Evolutionary conservation across 495 filamentous ascomycete genomes (phyloP).

Genomic region (Daldinia decipiens): DNA sequence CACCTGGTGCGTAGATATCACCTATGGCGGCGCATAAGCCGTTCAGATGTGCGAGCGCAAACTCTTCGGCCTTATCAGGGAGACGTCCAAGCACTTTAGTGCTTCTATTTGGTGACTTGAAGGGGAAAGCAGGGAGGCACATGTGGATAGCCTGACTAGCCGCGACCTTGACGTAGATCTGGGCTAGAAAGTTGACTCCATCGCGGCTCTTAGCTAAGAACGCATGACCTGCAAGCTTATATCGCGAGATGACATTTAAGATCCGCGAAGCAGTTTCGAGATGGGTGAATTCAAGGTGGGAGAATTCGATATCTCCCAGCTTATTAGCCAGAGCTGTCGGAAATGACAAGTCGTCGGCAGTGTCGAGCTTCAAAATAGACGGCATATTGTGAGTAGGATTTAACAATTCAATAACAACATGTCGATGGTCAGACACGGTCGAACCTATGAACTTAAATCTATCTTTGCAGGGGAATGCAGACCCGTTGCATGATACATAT

Average conservation of each 20-base stretch:
- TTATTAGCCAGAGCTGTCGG: constrained; percentile 12
- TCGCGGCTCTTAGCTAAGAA: constrained; percentile 19
- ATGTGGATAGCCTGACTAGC: constrained; percentile 35
- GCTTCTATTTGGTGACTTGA: constrained; percentile 61
- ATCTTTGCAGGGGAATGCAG: constrained; percentile 24
- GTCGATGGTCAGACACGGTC: constrained; percentile 23
- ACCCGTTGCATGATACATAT: constrained; percentile 34
- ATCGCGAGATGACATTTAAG: constrained; percentile 44
- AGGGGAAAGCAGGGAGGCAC: constrained; percentile 65
- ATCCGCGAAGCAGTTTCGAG: constrained; percentile 45
- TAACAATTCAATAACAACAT: too few species aligned
- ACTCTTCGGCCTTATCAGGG: constrained; percentile 63
- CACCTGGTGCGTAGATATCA: constrained; percentile 59
- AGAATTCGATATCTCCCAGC: constrained; percentile 10
- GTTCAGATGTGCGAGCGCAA: constrained; percentile 60
- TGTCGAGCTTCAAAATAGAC: constrained; percentile 32
- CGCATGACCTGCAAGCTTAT: constrained; percentile 32
- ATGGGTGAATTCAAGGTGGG: constrained; percentile 15
- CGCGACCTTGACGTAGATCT: constrained; percentile 34
- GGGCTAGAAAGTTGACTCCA: constrained; percentile 40
- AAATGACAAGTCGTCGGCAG: constrained; percentile 25
- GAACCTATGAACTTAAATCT: constrained; percentile 22
- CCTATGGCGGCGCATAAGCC: constrained; percentile 54
- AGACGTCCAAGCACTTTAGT: constrained; percentile 60
- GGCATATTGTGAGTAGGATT: constrained; percentile 39